Base-by-base conservation (phyloP, 2,329 filamentous ascomycete species). In the Arthrobotrys iridis region DNA sequence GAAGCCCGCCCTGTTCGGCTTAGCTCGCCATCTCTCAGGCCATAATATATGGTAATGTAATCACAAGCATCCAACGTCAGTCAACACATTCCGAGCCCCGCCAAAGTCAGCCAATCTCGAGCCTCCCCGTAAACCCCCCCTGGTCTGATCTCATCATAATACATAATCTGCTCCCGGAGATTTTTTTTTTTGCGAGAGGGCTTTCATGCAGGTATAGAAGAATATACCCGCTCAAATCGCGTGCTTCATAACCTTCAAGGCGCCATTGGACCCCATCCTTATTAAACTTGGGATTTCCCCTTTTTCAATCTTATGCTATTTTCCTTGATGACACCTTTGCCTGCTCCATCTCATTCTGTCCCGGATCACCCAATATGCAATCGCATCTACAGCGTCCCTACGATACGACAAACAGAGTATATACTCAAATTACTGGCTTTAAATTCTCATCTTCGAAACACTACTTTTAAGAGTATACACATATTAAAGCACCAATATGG, bases 241-340 rank as follows among this genome's bases (percentile, higher is more conserved):
- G 71, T 75, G 71, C 71, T 75, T 22, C 37, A 35, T 55, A n/a
- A 22, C 40, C 63, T 4, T 26, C 71, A 75, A 75, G 71, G 22
- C 71, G 71, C 55, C 71, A 75, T 75, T 59, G 6, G 46, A 18
- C 33, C 30, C 28, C 13, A 13, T 18, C 15, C 24, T 4, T 10
- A 7, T 46, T 46, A 22, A 13, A 10, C 26, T 22, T 22, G 40
- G 30, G n/a, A 22, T 4, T n/a, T 15, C 3, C 28, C 43, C 52
- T n/a, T n/a, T 45, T 59, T 58, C 24, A 22, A 30, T 48, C 28
- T 28, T 48, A n/a, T 24, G 1, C 28, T 41, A 28, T 15, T 20
- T 40, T 37, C 13, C 18, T 46, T 15, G 24, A 30, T n/a, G n/a
- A n/a, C n/a, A n/a, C n/a, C n/a, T n/a, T n/a, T n/a, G n/a, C n/a